Conservation (phyloP, 192 early-diverging fungal species). For the Helicostylum pulchrum region DNA sequence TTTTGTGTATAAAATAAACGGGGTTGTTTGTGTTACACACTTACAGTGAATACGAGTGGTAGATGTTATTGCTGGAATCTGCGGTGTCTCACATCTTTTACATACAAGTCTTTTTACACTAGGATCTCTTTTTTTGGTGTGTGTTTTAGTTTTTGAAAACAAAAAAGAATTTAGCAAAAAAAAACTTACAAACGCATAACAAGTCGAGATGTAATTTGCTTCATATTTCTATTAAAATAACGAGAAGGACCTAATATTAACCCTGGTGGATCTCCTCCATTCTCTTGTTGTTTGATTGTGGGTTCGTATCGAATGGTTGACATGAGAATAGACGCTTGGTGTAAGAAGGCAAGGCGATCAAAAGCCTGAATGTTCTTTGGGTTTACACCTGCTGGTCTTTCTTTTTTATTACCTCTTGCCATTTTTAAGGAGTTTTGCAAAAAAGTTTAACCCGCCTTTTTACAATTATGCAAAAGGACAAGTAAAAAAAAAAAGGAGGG, state of each 20-base stretch:
- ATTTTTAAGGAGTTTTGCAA: neutral
- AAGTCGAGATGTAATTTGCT: constrained; percentile 46
- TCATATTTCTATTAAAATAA: constrained; percentile 49
- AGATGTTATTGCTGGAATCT: constrained; percentile 51
- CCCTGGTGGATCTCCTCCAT: constrained; percentile 1
- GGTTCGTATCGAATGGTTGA: constrained; percentile 32
- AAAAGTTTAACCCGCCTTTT: no score
- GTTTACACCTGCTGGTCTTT: constrained; percentile 7
- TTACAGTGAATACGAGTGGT: constrained; percentile 43
- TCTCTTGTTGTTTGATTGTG: neutral
- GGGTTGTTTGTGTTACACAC: neutral
- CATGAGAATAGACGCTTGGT: constrained; percentile 61
- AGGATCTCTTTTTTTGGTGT: constrained; percentile 49
- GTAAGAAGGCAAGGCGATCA: constrained; percentile 65
- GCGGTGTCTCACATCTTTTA: constrained; percentile 49
- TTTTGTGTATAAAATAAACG: neutral
- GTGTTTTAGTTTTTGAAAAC: neutral
- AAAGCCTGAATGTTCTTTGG: constrained; percentile 49
- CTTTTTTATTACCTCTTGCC: constrained; percentile 7
- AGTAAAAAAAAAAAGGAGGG: no score
- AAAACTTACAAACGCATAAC: constrained; percentile 56
- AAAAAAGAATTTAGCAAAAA: neutral
- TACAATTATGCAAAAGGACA: no score
- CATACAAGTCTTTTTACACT: constrained; percentile 54
- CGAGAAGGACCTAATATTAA: constrained; percentile 16